Evolutionary conservation across 768 basidiomycete species (phyloP), one percentile per base, ranked within the genome.

Genomic region (Termitomyces sp.): DNA sequence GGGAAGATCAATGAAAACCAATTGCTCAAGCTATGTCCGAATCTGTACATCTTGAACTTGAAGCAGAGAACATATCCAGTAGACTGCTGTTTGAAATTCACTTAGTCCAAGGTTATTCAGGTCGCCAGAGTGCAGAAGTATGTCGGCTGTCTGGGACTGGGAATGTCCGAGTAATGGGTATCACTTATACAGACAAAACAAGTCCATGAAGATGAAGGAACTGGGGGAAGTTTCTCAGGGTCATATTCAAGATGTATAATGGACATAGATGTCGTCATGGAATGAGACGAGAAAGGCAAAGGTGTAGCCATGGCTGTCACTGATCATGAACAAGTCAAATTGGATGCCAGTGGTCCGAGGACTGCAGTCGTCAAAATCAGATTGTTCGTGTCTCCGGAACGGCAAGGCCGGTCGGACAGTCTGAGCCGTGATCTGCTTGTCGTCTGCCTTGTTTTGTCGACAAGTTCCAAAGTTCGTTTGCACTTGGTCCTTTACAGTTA

Each of bases 121-220:
- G 60, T 89, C 88, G 1, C 87, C 88, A 23, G 75, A 76, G 59
- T 89, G 86, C 19, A 89, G 65, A 2, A 89, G 73, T 1, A 89
- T 83, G 61, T 89, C 87, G n/a, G 12, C 87, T 86, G 3, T 70
- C 62, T 4, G 87, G 87, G 1, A 86, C 76, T 10, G 59, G 38
- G 54, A 80, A 84, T 5, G 64, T 66, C 10, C 59, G 66, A 3
- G 69, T 53, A n/a, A 63, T 87, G 85, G 2, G 82, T 85, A 62
- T 87, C 85, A 59, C 82, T 84, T 54, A 86, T 69, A 61, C 83
- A 83, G 16, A 84, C 73, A 62, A 84, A 83, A 5, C 84, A 80
- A 37, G 82, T 83, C 81, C 79, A 85, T 45, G 66, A 65, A 4
- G 69, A 67, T 11, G 71, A 68, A 1, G 73, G 70, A 10, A 63